Conservation (phyloP, 331 rosid genomes). For the Arachis monticola region DNA sequence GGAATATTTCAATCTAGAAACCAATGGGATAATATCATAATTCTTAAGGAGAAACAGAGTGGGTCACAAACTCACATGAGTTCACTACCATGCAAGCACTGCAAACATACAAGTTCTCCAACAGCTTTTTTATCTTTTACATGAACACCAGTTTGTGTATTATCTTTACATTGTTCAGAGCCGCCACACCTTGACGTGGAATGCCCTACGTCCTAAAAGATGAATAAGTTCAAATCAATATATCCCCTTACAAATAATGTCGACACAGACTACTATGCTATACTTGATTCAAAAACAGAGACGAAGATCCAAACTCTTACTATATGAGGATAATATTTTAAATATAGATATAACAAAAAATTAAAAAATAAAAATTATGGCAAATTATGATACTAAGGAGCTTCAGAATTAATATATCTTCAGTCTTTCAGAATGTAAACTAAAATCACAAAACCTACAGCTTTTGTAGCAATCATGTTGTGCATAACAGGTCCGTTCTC, state of each 20-base stretch:
- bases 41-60: conserved; percentile 14
- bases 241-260: conserved; percentile 25
- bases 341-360: neutral
- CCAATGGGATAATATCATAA: conserved; percentile 3
- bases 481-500: neutral
- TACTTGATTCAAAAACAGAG: conserved; percentile 15
- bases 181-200: conserved; percentile 9
- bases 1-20: neutral
- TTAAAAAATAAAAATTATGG: neutral
- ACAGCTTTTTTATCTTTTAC: conserved; percentile 13
- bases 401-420: neutral
- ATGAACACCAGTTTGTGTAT: conserved; percentile 3
- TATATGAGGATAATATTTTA: conserved; percentile 1
- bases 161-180: conserved; percentile 19
- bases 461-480: conserved; percentile 24
- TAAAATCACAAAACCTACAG: conserved; percentile 33
- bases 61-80: conserved; percentile 46
- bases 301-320: neutral
- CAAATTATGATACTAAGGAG: neutral
- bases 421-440: neutral
- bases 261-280: conserved; percentile 7
- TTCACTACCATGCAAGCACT: conserved; percentile 41
- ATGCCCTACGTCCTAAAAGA: conserved; percentile 38
- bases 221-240: conserved; percentile 33
- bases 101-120: conserved; percentile 25